phyloP scores from a whole-genome alignment of 768 basidiomycete genomes.

The Suillus bovinus region DNA sequence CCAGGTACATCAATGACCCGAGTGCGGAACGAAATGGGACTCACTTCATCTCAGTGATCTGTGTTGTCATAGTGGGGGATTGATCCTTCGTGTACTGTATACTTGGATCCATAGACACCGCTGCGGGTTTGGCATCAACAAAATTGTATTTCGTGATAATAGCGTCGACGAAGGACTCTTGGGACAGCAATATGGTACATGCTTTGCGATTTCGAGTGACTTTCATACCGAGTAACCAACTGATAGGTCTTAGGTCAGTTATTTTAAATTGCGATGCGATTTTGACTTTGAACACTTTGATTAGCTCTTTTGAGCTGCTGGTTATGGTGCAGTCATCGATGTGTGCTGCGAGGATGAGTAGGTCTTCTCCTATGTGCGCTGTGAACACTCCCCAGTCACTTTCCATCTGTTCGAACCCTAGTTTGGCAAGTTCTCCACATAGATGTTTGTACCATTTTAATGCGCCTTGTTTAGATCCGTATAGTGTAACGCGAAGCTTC shows the following conservation, averaged over 20 bases:
- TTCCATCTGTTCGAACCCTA: too few relatives aligned
- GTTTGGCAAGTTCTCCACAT: too few relatives aligned
- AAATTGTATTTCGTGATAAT: constrained; percentile 12
- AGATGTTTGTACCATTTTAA: too few relatives aligned
- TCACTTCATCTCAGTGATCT: background rate
- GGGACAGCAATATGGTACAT: background rate
- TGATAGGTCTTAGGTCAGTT: constrained; percentile 7
- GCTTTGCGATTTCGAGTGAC: background rate
- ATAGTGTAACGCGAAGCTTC: constrained; percentile 1
- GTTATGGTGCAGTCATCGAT: too few relatives aligned
- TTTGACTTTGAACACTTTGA: constrained; percentile 1
- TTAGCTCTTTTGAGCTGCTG: too few relatives aligned
- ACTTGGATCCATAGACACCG: constrained; percentile 13
- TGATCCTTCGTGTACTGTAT: background rate
- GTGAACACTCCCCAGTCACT: too few relatives aligned
- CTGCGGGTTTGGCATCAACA: too few relatives aligned
- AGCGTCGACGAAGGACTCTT: constrained; percentile 3
- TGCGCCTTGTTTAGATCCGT: constrained; percentile 15
- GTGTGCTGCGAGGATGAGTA: too few relatives aligned
- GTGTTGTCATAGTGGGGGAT: background rate
- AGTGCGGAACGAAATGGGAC: too few relatives aligned
- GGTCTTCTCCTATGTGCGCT: too few relatives aligned
- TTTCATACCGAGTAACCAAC: constrained; percentile 16
- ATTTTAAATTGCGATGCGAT: background rate
- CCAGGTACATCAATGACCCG: too few relatives aligned